Evolutionary conservation across 75 land plant genomes (phyloP).

Genomic region (Chamaecyparis obtusa): DNA sequence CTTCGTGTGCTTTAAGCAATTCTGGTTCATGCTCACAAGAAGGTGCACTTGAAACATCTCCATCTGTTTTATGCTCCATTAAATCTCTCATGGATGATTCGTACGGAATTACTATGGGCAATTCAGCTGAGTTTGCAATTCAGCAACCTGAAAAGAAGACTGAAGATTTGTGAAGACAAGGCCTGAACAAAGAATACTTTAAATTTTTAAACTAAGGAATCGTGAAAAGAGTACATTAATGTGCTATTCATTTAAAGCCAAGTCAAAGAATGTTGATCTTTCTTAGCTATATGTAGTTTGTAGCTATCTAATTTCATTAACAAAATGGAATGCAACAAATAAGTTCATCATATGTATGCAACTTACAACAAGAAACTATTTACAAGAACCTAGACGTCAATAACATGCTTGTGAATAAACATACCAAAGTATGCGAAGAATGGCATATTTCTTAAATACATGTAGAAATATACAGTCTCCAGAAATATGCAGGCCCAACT

Average conservation of each 20-base stretch:
- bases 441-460: neutral
- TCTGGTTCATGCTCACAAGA: neutral
- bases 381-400: neutral
- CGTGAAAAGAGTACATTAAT: neutral
- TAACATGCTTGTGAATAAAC: neutral
- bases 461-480: neutral
- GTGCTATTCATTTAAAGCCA: neutral
- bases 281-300: neutral
- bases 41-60: neutral
- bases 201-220: neutral
- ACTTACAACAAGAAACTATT: neutral
- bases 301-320: neutral
- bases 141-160: neutral
- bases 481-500: neutral
- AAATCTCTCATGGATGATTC: neutral
- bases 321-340: neutral
- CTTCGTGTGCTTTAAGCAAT: slow-evolving; percentile 36
- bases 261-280: neutral
- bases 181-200: neutral
- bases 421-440: neutral
- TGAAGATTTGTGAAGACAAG: neutral
- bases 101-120: neutral
- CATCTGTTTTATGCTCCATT: neutral
- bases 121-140: neutral
- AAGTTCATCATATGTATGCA: slow-evolving; percentile 7